These are phyloP conservation scores for Emergomyces orientalis DNA, from an alignment of 2,329 filamentous ascomycete genomes.

Conservation along the genomic window DNA sequence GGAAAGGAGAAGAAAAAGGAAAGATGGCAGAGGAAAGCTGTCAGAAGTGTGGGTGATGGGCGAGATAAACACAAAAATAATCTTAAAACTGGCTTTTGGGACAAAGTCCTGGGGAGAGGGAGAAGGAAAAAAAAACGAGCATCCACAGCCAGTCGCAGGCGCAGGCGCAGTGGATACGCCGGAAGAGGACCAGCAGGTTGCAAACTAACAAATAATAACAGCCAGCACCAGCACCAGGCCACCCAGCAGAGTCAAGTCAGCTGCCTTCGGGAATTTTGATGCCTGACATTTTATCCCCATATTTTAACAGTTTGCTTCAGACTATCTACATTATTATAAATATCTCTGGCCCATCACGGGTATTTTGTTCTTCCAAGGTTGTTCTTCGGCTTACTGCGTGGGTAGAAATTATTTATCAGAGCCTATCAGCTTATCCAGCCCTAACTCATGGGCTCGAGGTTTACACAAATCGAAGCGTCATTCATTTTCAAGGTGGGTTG, in stretches of 20 bases:
- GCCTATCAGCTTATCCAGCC: no score
- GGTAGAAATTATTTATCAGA: no score
- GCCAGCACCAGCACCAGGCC: no score
- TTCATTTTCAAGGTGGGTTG: no score
- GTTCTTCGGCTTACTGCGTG: no score
- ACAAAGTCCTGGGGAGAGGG: background rate
- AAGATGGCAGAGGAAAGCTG: background rate
- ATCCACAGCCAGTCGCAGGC: background rate
- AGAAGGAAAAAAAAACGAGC: background rate
- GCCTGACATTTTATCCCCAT: background rate
- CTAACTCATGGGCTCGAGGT: background rate
- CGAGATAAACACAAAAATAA: no score
- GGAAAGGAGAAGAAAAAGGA: no score
- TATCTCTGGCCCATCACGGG: no score
- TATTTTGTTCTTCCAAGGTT: no score
- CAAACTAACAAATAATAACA: background rate
- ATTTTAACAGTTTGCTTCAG: no score
- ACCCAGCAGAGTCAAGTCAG: background rate
- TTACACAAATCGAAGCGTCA: background rate
- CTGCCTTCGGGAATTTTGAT: background rate
- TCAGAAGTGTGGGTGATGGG: background rate
- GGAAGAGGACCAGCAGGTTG: background rate
- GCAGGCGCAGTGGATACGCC: background rate
- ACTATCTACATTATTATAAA: no score
- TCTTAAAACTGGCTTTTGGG: background rate